Base-by-base conservation (phyloP, 208 protist genomes). In the Crithidia mellificae region DNA sequence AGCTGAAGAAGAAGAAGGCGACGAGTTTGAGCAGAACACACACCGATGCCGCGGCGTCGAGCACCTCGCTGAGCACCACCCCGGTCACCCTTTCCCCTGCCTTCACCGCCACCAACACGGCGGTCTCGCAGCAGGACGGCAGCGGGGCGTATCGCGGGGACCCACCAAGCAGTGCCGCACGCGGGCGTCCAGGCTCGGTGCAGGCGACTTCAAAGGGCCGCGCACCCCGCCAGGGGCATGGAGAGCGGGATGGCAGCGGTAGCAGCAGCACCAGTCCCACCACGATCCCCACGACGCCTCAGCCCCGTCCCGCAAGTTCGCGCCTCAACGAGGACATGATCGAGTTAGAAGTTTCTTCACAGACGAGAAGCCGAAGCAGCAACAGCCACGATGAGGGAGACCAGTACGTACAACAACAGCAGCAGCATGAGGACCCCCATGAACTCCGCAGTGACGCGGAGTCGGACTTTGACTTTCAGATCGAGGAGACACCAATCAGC, bases 291-390 rank as follows among this genome's bases (percentile, higher is more conserved):
- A 58, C 34, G n/a, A 58, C 53, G 1, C 8, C n/a, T 6, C 24
- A 3, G 11, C 9, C 27, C 29, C 11, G 11, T 22, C 11, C 3
- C 27, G 24, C n/a, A 6, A n/a, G 27, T 41, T 0, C 32, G 52
- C 2, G 17, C 14, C 17, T 27, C 2, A 44, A 11, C 9, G 29
- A 29, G 6, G 27, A 52, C 58, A 36, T 27, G 19, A 17, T 36
- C 5, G 44, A 49, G 27, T 24, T 64, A 6, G 58, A 39, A 0
- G 30, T 64, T 9, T 41, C 58, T 0, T 64, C 44, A 30, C 44
- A 64, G 24, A 64, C 44, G 1, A 39, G 44, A 41, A 64, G 41
- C n/a, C n/a, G n/a, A n/a, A n/a, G n/a, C n/a, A n/a, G n/a, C n/a
- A n/a, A n/a, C n/a, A n/a, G n/a, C n/a, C n/a, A n/a, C n/a, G n/a